A percentile compares a stretch with the other conserved stretches of the same genome.
These are phyloP conservation scores for Didymella segeticola DNA, from an alignment of 2,329 filamentous ascomycete species.

Conservation along the genomic window DNA sequence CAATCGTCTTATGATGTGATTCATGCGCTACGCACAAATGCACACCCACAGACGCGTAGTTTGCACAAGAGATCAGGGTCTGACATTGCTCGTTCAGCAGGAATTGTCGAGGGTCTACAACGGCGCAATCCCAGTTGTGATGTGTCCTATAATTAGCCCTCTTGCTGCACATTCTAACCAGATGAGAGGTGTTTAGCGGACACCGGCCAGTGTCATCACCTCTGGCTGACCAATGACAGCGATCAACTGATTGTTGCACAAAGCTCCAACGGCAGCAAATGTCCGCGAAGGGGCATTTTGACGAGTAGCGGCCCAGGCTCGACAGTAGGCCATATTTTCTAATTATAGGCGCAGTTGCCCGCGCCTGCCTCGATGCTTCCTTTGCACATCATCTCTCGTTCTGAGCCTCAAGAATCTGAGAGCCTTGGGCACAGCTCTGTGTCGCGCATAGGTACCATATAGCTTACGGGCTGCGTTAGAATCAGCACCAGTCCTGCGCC, in stretches of 20 bases:
- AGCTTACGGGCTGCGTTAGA: constrained; percentile 29
- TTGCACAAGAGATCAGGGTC: constrained; percentile 7
- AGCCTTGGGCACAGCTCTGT: constrained; percentile 22
- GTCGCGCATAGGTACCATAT: constrained; percentile 37
- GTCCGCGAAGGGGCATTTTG: constrained; percentile 23
- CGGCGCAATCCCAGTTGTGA: constrained; percentile 13
- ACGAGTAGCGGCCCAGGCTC: constrained; percentile 31
- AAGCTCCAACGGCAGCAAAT: constrained; percentile 11
- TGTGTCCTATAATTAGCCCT: constrained; percentile 43
- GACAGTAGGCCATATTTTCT: constrained; percentile 31
- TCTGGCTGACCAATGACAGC: not conserved
- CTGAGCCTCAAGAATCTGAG: constrained; percentile 35
- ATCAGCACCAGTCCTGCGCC: constrained; percentile 22
- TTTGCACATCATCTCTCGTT: constrained; percentile 35
- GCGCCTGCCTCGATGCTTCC: constrained; percentile 32
- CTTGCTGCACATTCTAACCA: not conserved
- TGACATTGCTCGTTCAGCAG: constrained; percentile 2
- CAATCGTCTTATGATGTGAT: constrained; percentile 1
- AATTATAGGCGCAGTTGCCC: constrained; percentile 35
- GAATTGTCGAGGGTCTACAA: constrained; percentile 8
- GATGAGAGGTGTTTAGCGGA: constrained; percentile 6
- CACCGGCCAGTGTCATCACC: constrained; percentile 4
- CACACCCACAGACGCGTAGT: not conserved
- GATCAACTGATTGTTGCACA: not conserved
- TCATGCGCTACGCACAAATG: not conserved